Evolutionary conservation across 352 stramenopile genomes (phyloP).

Genomic region (Phytophthora boehmeriae): DNA sequence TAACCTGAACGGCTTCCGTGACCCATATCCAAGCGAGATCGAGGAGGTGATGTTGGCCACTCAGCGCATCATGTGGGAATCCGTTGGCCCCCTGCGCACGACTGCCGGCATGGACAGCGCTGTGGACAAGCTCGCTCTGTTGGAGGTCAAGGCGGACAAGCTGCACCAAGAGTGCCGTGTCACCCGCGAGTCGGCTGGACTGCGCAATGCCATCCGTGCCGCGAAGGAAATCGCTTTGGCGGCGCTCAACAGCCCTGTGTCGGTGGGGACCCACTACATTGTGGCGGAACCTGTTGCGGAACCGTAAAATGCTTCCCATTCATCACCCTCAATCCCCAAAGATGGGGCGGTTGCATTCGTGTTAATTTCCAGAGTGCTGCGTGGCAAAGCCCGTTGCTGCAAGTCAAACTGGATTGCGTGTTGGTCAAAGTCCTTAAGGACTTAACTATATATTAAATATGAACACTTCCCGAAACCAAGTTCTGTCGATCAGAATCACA

Average conservation of each 20-base stretch:
- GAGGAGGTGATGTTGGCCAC: conserved; percentile 67
- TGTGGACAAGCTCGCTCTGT: conserved; percentile 78
- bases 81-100: conserved; percentile 91
- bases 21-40: conserved; percentile 55
- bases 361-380: background rate
- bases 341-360: background rate
- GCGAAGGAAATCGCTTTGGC: conserved; percentile 88
- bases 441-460: background rate
- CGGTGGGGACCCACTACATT: conserved; percentile 92
- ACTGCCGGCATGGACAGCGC: conserved; percentile 73
- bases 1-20: conserved; percentile 41
- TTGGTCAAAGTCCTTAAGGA: background rate
- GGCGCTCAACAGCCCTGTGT: conserved; percentile 78
- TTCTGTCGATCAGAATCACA: too few species aligned
- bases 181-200: conserved; percentile 74
- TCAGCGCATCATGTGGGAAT: conserved; percentile 93
- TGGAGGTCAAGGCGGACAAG: conserved; percentile 79
- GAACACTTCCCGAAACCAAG: background rate
- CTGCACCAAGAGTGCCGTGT: conserved; percentile 75
- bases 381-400: background rate
- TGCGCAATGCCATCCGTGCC: conserved; percentile 90
- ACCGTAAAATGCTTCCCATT: background rate
- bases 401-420: background rate
- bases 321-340: background rate
- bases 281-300: conserved; percentile 36